Evolutionary conservation across 2,329 filamentous ascomycete species (phyloP).

Genomic region (Graphilbum sp.): DNA sequence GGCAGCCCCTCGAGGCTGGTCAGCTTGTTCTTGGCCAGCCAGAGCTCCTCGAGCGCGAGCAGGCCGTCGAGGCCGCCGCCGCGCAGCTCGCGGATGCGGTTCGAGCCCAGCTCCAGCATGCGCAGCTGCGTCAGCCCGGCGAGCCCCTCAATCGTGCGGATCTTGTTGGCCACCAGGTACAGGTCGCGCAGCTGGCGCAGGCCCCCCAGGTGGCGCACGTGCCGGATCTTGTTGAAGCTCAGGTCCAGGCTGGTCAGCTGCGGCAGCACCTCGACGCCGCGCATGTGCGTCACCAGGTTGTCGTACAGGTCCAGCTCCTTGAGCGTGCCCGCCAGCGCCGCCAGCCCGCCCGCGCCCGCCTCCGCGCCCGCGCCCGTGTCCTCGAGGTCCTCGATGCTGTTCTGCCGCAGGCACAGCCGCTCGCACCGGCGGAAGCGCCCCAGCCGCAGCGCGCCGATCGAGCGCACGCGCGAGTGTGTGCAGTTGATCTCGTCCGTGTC

Average conservation of each 20-base stretch:
- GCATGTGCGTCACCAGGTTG: constrained; percentile 79
- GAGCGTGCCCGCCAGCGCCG: constrained; percentile 46
- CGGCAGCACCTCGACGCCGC: constrained; percentile 61
- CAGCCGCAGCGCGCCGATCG: constrained; percentile 61
- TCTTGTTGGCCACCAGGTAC: constrained; percentile 92
- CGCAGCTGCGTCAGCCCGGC: constrained; percentile 57
- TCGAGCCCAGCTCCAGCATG: constrained; percentile 82
- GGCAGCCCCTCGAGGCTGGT: constrained; percentile 18
- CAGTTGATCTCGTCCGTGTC: constrained; percentile 69
- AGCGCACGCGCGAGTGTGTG: constrained; percentile 70
- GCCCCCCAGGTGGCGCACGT: constrained; percentile 78
- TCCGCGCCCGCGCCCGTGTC: not conserved
- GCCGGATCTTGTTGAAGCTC: constrained; percentile 98
- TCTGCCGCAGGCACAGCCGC: constrained; percentile 82
- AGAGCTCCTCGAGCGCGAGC: constrained; percentile 74
- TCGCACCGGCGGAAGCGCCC: constrained; percentile 64
- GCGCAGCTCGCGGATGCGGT: constrained; percentile 76
- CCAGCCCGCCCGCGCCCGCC: constrained; percentile 39
- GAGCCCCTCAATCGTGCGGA: constrained; percentile 71
- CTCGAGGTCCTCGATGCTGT: constrained; percentile 67
- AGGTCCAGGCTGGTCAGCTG: constrained; percentile 70
- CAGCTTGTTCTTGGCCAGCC: constrained; percentile 24
- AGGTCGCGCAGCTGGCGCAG: constrained; percentile 65
- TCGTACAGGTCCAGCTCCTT: constrained; percentile 90
- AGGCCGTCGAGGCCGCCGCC: constrained; percentile 83